phyloP scores from a whole-genome alignment of 208 protist species.

The Trypanosoma mega region DNA sequence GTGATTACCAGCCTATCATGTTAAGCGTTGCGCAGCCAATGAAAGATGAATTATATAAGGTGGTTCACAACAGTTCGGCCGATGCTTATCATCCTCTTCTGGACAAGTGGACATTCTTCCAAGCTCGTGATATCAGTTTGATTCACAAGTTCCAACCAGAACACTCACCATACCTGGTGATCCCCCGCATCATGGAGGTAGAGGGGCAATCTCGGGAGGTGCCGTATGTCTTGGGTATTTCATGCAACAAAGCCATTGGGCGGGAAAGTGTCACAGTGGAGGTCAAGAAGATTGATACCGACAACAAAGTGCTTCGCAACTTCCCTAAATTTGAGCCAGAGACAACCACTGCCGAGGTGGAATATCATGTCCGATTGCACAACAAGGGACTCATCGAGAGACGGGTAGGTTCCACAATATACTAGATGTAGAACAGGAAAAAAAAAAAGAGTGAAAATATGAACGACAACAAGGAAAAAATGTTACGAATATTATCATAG shows the following conservation, averaged over 20 bases:
- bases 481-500: too few relatives aligned
- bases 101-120: constrained; percentile 82
- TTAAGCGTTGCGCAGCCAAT: constrained; percentile 67
- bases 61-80: constrained; percentile 75
- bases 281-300: constrained; percentile 54
- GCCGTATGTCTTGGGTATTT: constrained; percentile 57
- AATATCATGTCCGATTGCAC: constrained; percentile 65
- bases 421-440: constrained; percentile 8
- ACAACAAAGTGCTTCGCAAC: constrained; percentile 79
- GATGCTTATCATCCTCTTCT: constrained; percentile 47
- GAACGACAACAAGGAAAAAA: too few relatives aligned
- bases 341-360: constrained; percentile 36
- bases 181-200: constrained; percentile 65
- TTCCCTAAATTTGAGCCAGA: constrained; percentile 81
- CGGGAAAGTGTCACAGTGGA: constrained; percentile 48
- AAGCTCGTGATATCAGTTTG: constrained; percentile 76
- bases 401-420: constrained; percentile 28
- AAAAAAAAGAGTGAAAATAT: constrained; percentile 1
- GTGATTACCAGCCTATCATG: constrained; percentile 79
- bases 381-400: constrained; percentile 56
- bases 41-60: constrained; percentile 54
- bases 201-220: constrained; percentile 31
- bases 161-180: constrained; percentile 60
- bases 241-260: constrained; percentile 54
- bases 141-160: constrained; percentile 59